Base-by-base conservation (phyloP, 2,329 filamentous ascomycete genomes). In the Ascochyta pisi region DNA sequence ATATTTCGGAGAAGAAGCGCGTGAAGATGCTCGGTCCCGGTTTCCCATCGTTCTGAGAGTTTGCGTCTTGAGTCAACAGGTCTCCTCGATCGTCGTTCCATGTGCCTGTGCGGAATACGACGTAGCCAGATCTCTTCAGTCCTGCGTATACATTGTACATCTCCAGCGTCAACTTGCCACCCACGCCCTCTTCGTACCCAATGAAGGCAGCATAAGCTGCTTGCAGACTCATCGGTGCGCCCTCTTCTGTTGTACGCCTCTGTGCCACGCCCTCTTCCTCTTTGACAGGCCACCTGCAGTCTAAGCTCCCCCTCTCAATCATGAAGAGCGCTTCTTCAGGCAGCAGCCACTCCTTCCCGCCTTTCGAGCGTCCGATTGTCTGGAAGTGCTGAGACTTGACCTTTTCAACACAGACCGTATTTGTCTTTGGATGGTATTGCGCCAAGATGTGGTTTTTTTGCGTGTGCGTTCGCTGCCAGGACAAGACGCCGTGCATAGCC, bases 291-390 rank as follows among this genome's bases (percentile, higher is more conserved):
- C 91, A 97, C 81, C 92, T 88, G 37, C 97, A 83, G 74, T 98
- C 92, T 67, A 98, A 69, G 42, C 86, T 92, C 0, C 94, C 95
- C 67, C 95, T 82, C 79, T 99, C 95, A 8, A 98, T 82, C 60
- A 97, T 76, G 69, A 92, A 97, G 49, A 99, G 81, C 6, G 92
- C 91, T 76, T 99, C 95, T 72, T 99, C 95, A 0, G 94, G 94
- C 35, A 96, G 75, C 46, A 99, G 73, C 93, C 93, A 97, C 37
- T 93, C 78, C 60, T 84, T 86, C 27, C 69, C 68, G 1, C 59
- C 68, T 33, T 65, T 70, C 2, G 68, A 56, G 51, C 87, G 85
- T 0, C 95, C 95, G 73, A 94, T 88, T n/a, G 86, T 89, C 68
- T 86, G 86, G 73, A 89, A 89, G 71, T 87, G 83, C n/a, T 84